Evolutionary conservation across 306 rosid species (phyloP).

Genomic region (Castanea crenata): DNA sequence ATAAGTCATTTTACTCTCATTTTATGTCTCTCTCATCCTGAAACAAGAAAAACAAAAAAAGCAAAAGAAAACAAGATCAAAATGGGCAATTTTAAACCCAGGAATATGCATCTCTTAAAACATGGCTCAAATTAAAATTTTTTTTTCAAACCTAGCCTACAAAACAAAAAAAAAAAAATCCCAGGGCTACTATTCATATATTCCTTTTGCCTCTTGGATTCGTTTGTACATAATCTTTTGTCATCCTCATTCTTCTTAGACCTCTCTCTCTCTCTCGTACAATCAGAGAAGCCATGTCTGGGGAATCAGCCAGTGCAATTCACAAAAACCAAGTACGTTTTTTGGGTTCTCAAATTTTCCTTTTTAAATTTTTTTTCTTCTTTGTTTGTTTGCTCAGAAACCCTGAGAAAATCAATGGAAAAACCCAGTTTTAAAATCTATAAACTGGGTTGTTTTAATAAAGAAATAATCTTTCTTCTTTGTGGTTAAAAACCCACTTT

Average conservation of each 20-base stretch:
- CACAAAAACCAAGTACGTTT: constrained; percentile 72
- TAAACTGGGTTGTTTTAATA: constrained; percentile 1
- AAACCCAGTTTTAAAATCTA: background rate
- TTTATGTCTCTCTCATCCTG: no score
- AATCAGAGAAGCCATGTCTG: constrained; percentile 59
- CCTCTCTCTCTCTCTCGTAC: background rate
- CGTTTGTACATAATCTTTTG: background rate
- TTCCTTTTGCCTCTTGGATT: background rate
- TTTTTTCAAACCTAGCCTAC: no score
- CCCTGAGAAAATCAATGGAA: background rate
- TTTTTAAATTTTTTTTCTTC: background rate
- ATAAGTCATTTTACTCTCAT: no score
- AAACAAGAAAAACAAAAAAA: no score
- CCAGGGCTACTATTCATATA: no score
- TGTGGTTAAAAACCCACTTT: background rate
- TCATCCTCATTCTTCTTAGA: background rate
- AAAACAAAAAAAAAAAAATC: no score
- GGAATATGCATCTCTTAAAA: no score
- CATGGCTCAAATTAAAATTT: no score
- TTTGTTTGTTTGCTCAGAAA: background rate
- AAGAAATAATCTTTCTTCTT: background rate
- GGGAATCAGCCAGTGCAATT: constrained; percentile 75
- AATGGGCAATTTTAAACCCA: no score
- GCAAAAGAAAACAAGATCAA: no score
- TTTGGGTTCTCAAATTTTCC: constrained; percentile 2